Evolutionary conservation across 2,329 filamentous ascomycete species (phyloP).

Genomic region (Colletotrichum aenigma): DNA sequence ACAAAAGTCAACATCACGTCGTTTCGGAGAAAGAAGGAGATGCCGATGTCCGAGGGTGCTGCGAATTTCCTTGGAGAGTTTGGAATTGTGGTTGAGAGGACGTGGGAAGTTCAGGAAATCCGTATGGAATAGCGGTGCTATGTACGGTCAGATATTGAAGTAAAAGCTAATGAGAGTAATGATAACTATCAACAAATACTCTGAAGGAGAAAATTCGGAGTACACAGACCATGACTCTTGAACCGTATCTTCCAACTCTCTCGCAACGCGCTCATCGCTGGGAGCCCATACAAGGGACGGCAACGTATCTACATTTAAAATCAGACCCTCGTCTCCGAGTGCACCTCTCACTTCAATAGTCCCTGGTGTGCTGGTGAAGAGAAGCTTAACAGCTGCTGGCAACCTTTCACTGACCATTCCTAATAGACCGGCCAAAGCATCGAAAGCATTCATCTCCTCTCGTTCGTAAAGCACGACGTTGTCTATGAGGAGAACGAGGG

Average conservation of each 20-base stretch:
- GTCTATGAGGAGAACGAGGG: background rate
- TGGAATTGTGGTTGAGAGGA: background rate
- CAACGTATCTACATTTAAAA: background rate
- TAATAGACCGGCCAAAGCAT: background rate
- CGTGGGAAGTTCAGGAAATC: conserved; percentile 1
- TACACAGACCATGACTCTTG: background rate
- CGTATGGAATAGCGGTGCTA: background rate
- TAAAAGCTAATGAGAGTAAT: background rate
- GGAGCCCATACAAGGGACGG: background rate
- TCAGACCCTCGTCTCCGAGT: background rate
- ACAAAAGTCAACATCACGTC: background rate
- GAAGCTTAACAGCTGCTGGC: background rate
- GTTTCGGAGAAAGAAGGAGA: background rate
- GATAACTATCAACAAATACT: background rate
- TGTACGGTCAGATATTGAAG: background rate
- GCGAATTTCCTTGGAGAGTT: background rate
- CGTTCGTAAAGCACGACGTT: background rate
- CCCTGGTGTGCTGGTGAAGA: background rate
- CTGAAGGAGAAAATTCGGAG: background rate
- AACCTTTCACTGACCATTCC: background rate
- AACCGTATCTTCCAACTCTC: background rate
- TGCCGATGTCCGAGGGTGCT: background rate
- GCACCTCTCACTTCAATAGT: background rate
- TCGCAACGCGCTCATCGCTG: background rate
- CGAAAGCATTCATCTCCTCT: background rate